phyloP scores from a whole-genome alignment of 192 early-diverging fungal species.

The Umbelopsis sp. region DNA sequence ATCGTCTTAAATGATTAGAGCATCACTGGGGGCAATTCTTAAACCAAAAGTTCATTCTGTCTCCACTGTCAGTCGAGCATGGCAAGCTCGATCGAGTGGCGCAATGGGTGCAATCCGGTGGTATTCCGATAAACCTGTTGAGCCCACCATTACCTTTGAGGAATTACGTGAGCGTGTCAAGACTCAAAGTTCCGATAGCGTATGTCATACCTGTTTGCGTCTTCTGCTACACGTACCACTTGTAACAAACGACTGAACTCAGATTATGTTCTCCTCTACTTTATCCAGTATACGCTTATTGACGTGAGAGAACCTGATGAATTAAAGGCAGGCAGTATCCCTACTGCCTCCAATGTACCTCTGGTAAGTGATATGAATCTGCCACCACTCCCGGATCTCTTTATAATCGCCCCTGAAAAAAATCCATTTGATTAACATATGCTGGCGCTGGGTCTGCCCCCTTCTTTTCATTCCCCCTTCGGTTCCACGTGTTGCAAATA shows the following conservation, averaged over 20 bases:
- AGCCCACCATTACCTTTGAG: slow-evolving; percentile 4
- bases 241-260: too few relatives aligned
- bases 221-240: too few relatives aligned
- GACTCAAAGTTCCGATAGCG: neutral
- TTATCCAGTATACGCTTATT: slow-evolving; percentile 51
- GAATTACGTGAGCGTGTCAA: slow-evolving; percentile 7
- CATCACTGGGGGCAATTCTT: neutral
- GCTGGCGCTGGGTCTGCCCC: neutral
- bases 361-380: slow-evolving; percentile 46
- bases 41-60: neutral
- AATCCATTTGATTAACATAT: neutral
- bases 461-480: neutral
- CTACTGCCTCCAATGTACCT: slow-evolving; percentile 69
- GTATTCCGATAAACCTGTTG: neutral
- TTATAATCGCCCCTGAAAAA: too few relatives aligned
- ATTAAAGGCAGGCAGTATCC: slow-evolving; percentile 62
- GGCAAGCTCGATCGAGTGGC: neutral
- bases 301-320: slow-evolving; percentile 73
- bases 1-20: neutral
- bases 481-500: slow-evolving; percentile 9
- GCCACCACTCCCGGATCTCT: too few relatives aligned
- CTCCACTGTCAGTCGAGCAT: neutral
- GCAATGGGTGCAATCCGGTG: neutral
- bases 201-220: neutral
- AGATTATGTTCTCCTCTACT: neutral